Conservation (phyloP, 1,284 basidiomycete genomes). For the Cutaneotrichosporon cyanovorans region DNA sequence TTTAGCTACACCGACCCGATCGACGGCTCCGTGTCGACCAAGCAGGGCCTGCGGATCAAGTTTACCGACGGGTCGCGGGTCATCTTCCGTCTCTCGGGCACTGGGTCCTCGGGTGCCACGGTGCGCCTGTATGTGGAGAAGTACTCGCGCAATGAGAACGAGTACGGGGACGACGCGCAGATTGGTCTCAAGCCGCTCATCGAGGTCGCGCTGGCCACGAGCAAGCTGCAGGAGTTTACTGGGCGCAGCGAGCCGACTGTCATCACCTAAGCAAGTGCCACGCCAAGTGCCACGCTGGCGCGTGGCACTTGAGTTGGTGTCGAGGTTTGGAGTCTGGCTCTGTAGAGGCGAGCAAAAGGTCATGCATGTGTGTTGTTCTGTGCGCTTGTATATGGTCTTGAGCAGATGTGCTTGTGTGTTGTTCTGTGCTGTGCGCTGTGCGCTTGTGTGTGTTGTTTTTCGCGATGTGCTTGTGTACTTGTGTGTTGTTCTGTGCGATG, state of each 20-base stretch:
- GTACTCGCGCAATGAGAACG: slow-evolving; percentile 72
- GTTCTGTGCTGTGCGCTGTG: no score
- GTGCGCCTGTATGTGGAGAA: slow-evolving; percentile 87
- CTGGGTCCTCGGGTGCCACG: slow-evolving; percentile 91
- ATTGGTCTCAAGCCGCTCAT: slow-evolving; percentile 91
- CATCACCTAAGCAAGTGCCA: slow-evolving; percentile 58
- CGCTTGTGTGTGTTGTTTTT: no score
- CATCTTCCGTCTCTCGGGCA: slow-evolving; percentile 92
- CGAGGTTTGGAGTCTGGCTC: no score
- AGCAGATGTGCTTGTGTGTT: no score
- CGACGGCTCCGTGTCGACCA: slow-evolving; percentile 83
- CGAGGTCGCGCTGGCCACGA: slow-evolving; percentile 79
- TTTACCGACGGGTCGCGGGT: slow-evolving; percentile 89
- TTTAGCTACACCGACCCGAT: slow-evolving; percentile 98
- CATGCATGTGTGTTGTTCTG: no score
- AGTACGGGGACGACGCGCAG: slow-evolving; percentile 70
- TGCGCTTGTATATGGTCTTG: no score
- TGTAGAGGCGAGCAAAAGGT: no score
- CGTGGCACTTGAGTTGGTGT: no score
- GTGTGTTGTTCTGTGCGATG: no score
- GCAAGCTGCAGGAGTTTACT: slow-evolving; percentile 77
- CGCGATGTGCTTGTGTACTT: no score
- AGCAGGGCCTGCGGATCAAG: slow-evolving; percentile 89
- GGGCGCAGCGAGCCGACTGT: slow-evolving; percentile 86
- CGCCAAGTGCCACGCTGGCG: no score